Conservation (phyloP, 768 basidiomycete genomes). For the Pholiota microspora region DNA sequence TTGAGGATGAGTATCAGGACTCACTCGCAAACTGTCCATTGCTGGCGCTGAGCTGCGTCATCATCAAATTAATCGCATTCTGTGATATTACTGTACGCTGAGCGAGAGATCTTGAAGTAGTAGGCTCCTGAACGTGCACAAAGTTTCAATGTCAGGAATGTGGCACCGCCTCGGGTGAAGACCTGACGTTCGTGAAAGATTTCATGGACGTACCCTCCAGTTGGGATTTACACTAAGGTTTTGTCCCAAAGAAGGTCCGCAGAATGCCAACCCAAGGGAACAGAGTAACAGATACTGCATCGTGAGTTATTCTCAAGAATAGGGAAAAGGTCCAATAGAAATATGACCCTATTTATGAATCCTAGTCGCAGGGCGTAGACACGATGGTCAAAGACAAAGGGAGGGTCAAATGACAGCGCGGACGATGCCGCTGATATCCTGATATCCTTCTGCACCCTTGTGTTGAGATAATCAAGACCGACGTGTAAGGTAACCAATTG, state of each 20-base stretch:
- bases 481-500: neutral
- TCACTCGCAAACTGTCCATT: slow-evolving; percentile 12
- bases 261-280: slow-evolving; percentile 2
- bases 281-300: neutral
- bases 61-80: slow-evolving; percentile 39
- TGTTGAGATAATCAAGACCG: neutral
- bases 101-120: slow-evolving; percentile 32
- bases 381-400: neutral
- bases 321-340: neutral
- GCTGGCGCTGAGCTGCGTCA: slow-evolving; percentile 31
- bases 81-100: slow-evolving; percentile 42
- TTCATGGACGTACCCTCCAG: slow-evolving; percentile 37
- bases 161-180: neutral
- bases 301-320: neutral
- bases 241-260: slow-evolving; percentile 26
- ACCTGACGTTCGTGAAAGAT: slow-evolving; percentile 1
- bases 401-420: neutral
- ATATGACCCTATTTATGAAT: too few relatives aligned
- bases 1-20: neutral
- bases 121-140: slow-evolving; percentile 33
- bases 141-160: neutral
- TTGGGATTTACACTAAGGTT: slow-evolving; percentile 38
- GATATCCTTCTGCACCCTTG: neutral
- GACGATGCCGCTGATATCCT: neutral
- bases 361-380: too few relatives aligned